Conservation (phyloP, 345 rosid genomes). For the Arabis hirsuta region DNA sequence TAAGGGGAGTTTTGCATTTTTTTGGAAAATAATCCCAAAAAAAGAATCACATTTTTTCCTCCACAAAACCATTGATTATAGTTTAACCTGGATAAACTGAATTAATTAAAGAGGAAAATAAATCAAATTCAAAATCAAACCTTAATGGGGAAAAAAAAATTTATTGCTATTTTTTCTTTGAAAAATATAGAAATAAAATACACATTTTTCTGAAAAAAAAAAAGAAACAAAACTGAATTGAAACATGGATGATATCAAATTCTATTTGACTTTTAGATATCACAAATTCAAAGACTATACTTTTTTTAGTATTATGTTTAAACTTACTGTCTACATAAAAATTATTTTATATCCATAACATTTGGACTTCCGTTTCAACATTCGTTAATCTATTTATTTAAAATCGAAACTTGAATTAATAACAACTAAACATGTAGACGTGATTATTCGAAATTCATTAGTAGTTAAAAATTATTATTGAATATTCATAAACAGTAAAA, state of each 20-base stretch:
- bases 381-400: too few relatives aligned
- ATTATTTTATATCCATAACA: neutral
- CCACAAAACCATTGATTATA: neutral
- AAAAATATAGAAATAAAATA: neutral
- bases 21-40: constrained; percentile 19
- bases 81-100: neutral
- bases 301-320: neutral
- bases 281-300: neutral
- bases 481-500: too few relatives aligned
- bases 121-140: neutral
- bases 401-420: too few relatives aligned
- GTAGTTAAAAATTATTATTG: too few relatives aligned
- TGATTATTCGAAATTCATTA: too few relatives aligned
- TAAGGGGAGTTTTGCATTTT: constrained; percentile 2
- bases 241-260: neutral
- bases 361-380: too few relatives aligned
- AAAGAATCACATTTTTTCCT: constrained; percentile 5
- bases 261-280: neutral
- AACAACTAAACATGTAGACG: too few relatives aligned
- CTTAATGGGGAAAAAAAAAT: neutral
- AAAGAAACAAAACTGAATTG: neutral
- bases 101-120: neutral
- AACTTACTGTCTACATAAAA: neutral
- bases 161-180: neutral
- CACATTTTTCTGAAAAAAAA: neutral